phyloP scores from a whole-genome alignment of 352 stramenopile genomes.

The Phytophthora fragariae region DNA sequence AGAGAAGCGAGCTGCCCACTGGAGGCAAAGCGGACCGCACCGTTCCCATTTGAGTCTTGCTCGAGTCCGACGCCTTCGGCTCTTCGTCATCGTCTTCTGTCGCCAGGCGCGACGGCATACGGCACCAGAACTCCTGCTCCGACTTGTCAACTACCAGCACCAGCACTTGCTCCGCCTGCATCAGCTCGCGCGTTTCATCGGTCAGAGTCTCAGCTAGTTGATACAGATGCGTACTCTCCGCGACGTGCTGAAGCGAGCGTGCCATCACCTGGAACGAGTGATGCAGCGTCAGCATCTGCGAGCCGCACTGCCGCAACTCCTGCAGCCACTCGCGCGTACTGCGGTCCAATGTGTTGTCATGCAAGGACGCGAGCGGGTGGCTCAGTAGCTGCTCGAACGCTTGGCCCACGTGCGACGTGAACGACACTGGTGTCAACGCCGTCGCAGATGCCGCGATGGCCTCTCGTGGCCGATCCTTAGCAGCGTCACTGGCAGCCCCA shows the following conservation, averaged over 20 bases:
- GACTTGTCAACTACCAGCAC: slow-evolving; percentile 76
- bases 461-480: slow-evolving; percentile 9
- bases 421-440: slow-evolving; percentile 22
- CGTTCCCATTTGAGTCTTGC: slow-evolving; percentile 40
- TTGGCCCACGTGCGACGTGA: slow-evolving; percentile 62
- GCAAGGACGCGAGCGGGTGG: slow-evolving; percentile 60
- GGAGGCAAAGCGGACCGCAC: slow-evolving; percentile 54
- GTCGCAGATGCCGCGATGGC: not conserved
- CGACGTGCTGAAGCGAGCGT: slow-evolving; percentile 58
- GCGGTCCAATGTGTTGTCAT: slow-evolving; percentile 57
- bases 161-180: slow-evolving; percentile 69
- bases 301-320: slow-evolving; percentile 60
- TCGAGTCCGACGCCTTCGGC: slow-evolving; percentile 24
- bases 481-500: not conserved
- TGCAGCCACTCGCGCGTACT: slow-evolving; percentile 71
- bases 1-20: slow-evolving; percentile 13
- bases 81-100: slow-evolving; percentile 2
- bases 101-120: slow-evolving; percentile 38
- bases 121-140: slow-evolving; percentile 84
- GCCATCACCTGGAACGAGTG: slow-evolving; percentile 68
- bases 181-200: slow-evolving; percentile 52
- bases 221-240: slow-evolving; percentile 66
- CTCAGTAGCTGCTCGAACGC: slow-evolving; percentile 67
- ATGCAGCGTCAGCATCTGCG: slow-evolving; percentile 66
- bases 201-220: slow-evolving; percentile 63